A percentile compares a stretch with the other conserved stretches of the same genome.
Evolutionary conservation across 2,329 filamentous ascomycete genomes (phyloP).

Genomic region (Colletotrichum tofieldiae): DNA sequence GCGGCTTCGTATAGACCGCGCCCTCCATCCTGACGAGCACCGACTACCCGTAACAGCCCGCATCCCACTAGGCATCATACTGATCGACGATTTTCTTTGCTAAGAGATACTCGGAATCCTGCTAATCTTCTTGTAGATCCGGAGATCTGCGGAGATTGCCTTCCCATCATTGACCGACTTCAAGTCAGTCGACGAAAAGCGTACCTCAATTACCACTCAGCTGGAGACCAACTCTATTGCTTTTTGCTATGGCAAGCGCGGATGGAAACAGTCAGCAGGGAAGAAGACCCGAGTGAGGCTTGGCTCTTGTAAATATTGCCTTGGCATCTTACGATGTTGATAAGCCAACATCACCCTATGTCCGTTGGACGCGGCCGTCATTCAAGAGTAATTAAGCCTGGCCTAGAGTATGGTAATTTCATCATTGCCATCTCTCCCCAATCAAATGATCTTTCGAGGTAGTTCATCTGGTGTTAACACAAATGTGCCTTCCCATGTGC

Average conservation of each 20-base stretch:
- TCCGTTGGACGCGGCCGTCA: background rate
- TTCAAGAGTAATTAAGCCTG: too few relatives aligned
- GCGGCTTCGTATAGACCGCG: background rate
- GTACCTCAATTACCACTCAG: background rate
- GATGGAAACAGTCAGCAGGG: background rate
- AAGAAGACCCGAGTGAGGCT: background rate
- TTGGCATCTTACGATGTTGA: conserved; percentile 41
- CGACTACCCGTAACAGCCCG: background rate
- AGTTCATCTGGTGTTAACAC: background rate
- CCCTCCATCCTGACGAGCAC: background rate
- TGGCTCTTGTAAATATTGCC: conserved; percentile 13
- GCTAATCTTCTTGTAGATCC: background rate
- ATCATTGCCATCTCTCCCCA: background rate
- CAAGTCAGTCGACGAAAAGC: background rate
- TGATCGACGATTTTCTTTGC: background rate
- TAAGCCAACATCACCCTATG: background rate
- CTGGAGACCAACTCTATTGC: background rate
- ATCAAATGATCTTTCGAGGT: background rate
- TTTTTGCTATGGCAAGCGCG: conserved; percentile 2
- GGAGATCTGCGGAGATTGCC: conserved; percentile 22
- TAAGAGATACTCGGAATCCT: background rate
- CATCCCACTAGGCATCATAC: background rate
- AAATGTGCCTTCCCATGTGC: background rate
- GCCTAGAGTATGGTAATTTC: background rate
- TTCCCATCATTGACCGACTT: background rate